Base-by-base conservation (phyloP, 2,329 filamentous ascomycete genomes). In the Dothideomycetidae sp. region DNA sequence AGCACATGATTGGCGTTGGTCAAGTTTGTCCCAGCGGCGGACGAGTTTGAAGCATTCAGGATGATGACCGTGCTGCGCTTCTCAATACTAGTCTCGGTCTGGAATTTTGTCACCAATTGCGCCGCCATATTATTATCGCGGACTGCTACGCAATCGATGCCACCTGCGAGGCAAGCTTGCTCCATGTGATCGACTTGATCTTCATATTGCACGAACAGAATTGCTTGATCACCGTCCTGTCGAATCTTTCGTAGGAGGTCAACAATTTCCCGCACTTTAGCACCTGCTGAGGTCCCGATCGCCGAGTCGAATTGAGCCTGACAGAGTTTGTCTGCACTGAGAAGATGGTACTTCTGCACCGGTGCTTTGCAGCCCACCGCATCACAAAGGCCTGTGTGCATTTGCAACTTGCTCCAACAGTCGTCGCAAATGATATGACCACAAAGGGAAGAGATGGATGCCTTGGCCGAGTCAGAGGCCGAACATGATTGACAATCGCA, bases 1-100 rank as follows among this genome's bases (percentile, higher is more conserved):
- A 81, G 64, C 23, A 79, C 58, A 40, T 80, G 73, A 43, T 77
- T 78, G 1, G 74, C 73, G 28, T 64, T 66, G 32, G 73, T 70
- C 2, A 81, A 54, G 44, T 81, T 80, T 2, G 45, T 47, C 3
- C 76, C 76, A 19, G 75, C 66, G 2, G 75, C 70, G 37, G 69
- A 68, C 21, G 70, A 69, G 43, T 65, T 64, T 1, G 63, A 64
- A 2, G 74, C 57, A 40, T 72, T 68, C 18, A 81, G 55, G 11
- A 80, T 57, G 3, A 79, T 55, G 1, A 73, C 68, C 36, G 64
- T 69, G 23, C 16, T 33, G 10, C 37, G 31, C 16, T 28, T 17
- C 10, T 14, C 10, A 10, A 29, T 29, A 14, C 33, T 30, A 5
- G 13, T 17, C 29, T 38, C 17, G 4, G 36, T 38, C 30, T 38